A percentile compares a stretch with the other conserved stretches of the same genome.
These are phyloP conservation scores for Paradendryphiella salina DNA, from an alignment of 2,329 filamentous ascomycete genomes.

Conservation along the genomic window DNA sequence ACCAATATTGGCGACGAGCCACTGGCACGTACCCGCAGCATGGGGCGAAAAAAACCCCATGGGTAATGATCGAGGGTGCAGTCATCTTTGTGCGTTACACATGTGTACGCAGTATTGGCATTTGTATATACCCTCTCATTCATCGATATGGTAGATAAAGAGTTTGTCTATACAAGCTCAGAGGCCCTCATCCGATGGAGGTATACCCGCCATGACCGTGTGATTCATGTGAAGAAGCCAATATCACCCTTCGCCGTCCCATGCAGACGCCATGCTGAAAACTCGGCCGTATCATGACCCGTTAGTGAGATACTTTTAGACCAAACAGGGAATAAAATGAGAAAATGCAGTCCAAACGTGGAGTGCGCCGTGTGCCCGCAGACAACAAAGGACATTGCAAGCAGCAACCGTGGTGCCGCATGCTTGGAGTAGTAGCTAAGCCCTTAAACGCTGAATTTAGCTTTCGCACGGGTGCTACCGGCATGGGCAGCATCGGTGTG, in stretches of 20 bases:
- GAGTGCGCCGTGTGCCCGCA: constrained; percentile 14
- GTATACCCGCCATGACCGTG: constrained; percentile 33
- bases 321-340: constrained; percentile 30
- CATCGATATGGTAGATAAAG: constrained; percentile 35
- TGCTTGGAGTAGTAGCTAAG: constrained; percentile 1
- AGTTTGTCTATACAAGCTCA: constrained; percentile 36
- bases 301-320: constrained; percentile 36
- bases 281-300: constrained; percentile 34
- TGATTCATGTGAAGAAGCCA: constrained; percentile 36
- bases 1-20: too few species aligned
- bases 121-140: constrained; percentile 21
- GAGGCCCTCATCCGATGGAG: constrained; percentile 25
- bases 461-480: constrained; percentile 92
- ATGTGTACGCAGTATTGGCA: not conserved
- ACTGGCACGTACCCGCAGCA: not conserved
- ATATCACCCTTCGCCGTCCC: constrained; percentile 41
- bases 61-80: not conserved
- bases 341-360: constrained; percentile 18
- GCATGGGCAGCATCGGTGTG: constrained; percentile 93
- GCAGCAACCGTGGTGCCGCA: constrained; percentile 4
- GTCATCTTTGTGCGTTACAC: not conserved
- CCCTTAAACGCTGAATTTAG: constrained; percentile 80
- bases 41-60: not conserved
- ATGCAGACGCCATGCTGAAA: constrained; percentile 48
- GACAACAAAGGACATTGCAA: constrained; percentile 10